Base-by-base conservation (phyloP, 306 rosid species). In the Trichosanthes truncata region DNA sequence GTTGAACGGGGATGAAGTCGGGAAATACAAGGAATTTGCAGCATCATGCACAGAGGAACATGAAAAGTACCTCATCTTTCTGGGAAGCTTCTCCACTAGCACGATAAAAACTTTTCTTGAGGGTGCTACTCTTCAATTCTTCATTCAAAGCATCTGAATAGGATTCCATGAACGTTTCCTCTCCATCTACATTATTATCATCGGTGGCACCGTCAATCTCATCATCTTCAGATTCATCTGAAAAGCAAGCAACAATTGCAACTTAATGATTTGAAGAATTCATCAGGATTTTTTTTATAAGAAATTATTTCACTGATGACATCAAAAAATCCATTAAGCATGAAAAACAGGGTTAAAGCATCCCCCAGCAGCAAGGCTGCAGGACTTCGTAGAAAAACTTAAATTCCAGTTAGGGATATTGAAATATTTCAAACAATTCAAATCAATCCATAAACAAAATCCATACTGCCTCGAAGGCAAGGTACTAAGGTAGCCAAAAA, bases 21-120 rank as follows among this genome's bases (percentile, higher is more conserved):
- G 40, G 25, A 15, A 46, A 71, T 4, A 49, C 9, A 17, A 26
- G 75, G 33, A 68, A 40, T 66, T 41, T 40, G 31, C 75, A 21
- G 7, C 35, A 41, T 23, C 53, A 68, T 68, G 75, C 75, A 68
- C 53, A 41, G 40, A 68, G 17, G 12, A 21, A 12, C 20, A 46
- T 26, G 61, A 17, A 13, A 74, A 73, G 69, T 89, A 89, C 99
- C 98, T 93, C 92, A 77, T 88, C 86, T 78, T 83, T 88, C 87
- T 85, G 85, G 51, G 96, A 82, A 49, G 85, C 82, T 83, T 91
- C 89, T 83, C 88, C 97, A 38, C 86, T 82, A 56, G 96, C 98
- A 84, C 90, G 89, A 80, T 89, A 88, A 87, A 95, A 95, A 85
- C 94, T 95, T 85, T 86, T 93, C 78, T 85, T 59, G 48, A 95